Evolutionary conservation across 2,329 filamentous ascomycete genomes (phyloP).

Genomic region (Cladosporium oxysporum): DNA sequence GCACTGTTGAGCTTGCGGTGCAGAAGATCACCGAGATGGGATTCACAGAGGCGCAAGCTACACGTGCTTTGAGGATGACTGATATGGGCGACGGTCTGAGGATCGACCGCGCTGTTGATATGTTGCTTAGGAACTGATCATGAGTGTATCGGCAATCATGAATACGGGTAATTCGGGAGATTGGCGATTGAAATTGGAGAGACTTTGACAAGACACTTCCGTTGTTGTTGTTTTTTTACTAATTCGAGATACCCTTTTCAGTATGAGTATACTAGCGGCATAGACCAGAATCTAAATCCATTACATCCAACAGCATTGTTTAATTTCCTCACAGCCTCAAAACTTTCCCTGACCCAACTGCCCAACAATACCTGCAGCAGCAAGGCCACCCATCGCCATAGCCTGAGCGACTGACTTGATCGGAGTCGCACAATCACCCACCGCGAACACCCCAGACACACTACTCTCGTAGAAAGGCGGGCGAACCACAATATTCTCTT

Average conservation of each 20-base stretch:
- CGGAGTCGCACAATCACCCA: conserved; percentile 18
- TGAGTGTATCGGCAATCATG: neutral
- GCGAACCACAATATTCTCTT: conserved; percentile 1
- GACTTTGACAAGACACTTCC: neutral
- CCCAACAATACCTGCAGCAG: conserved; percentile 21
- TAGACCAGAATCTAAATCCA: neutral
- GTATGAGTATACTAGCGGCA: neutral
- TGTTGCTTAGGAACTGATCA: conserved; percentile 44
- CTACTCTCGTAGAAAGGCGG: conserved; percentile 4
- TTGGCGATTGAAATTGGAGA: neutral
- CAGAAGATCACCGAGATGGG: conserved; percentile 61
- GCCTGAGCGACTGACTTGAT: conserved; percentile 12
- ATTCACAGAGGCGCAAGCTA: conserved; percentile 57
- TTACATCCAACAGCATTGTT: too few relatives aligned
- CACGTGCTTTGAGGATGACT: conserved; percentile 59
- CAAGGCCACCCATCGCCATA: conserved; percentile 24
- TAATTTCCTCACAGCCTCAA: neutral
- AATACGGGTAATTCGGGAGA: neutral
- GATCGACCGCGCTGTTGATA: conserved; percentile 58
- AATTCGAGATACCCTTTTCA: neutral
- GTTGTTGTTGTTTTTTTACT: neutral
- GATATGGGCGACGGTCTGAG: conserved; percentile 62
- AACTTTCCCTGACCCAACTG: conserved; percentile 8
- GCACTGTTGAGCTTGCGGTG: conserved; percentile 60
- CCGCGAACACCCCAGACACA: conserved; percentile 10